A percentile compares a stretch with the other conserved stretches of the same genome.
These are phyloP conservation scores for Leptodermis oblonga DNA, from an alignment of 257 asterid genomes.

Conservation along the genomic window DNA sequence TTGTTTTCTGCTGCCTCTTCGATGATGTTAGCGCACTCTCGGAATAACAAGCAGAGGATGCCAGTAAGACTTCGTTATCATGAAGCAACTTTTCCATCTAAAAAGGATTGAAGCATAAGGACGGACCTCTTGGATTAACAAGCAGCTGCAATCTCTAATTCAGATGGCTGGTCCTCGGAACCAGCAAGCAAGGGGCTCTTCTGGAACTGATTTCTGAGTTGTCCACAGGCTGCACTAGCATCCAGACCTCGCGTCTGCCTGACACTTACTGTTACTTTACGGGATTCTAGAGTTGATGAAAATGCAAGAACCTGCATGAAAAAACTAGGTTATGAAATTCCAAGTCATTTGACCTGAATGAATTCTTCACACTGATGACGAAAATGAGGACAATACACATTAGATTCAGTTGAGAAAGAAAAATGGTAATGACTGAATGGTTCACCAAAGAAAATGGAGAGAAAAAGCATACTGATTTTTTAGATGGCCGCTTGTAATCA, in stretches of 20 bases:
- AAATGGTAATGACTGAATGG: neutral
- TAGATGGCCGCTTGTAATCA: constrained; percentile 73
- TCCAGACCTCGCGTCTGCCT: constrained; percentile 94
- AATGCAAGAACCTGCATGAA: constrained; percentile 65
- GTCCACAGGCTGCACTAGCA: constrained; percentile 98
- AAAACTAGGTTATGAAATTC: neutral
- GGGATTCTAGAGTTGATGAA: constrained; percentile 74
- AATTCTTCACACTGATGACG: neutral
- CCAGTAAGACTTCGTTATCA: neutral
- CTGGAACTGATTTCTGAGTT: constrained; percentile 86
- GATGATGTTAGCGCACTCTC: neutral
- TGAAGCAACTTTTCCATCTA: neutral
- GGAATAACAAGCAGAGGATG: neutral
- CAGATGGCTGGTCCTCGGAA: constrained; percentile 33
- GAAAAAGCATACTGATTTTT: constrained; percentile 51
- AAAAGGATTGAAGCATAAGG: neutral
- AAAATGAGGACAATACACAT: neutral
- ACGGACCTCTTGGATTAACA: constrained; percentile 22
- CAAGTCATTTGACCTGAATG: neutral
- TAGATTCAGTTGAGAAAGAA: neutral
- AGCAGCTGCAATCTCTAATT: constrained; percentile 48
- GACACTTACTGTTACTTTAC: constrained; percentile 71
- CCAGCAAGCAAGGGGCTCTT: constrained; percentile 56
- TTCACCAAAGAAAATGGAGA: constrained; percentile 4
- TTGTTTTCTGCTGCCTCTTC: neutral